Conservation (phyloP, 1,139 yeast species). For the Yamadazyma membranifaciens region DNA sequence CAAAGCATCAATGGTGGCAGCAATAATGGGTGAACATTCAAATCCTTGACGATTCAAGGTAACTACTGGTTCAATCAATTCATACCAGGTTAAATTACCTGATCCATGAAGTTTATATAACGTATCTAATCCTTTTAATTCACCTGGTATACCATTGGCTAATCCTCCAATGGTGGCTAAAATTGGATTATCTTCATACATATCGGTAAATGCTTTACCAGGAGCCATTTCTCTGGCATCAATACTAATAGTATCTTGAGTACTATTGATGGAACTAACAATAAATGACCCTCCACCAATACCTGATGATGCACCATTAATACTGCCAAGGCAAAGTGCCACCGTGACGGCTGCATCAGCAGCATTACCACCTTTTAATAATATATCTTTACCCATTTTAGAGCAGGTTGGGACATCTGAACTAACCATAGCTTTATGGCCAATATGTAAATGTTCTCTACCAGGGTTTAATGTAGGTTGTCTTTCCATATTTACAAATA, state of each 20-base stretch:
- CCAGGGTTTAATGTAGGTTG: conserved; percentile 36
- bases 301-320: conserved; percentile 83
- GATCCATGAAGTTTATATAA: conserved; percentile 63
- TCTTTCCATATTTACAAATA: conserved; percentile 1
- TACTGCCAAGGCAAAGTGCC: conserved; percentile 82
- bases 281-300: conserved; percentile 92
- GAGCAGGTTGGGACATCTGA: conserved; percentile 76
- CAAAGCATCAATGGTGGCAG: conserved; percentile 24
- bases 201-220: conserved; percentile 51
- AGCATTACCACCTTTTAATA: conserved; percentile 68
- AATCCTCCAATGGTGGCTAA: conserved; percentile 75
- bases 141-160: conserved; percentile 89
- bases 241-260: conserved; percentile 52
- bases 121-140: conserved; percentile 72
- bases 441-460: conserved; percentile 25
- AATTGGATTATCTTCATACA: conserved; percentile 51
- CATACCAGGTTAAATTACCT: conserved; percentile 70
- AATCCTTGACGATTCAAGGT: conserved; percentile 70
- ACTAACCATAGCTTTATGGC: conserved; percentile 64
- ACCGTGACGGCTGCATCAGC: conserved; percentile 93
- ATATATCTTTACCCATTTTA: conserved; percentile 59
- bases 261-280: conserved; percentile 46
- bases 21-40: conserved; percentile 50
- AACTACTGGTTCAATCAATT: conserved; percentile 73
- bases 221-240: conserved; percentile 95